Base-by-base conservation (phyloP, 495 filamentous ascomycete species). In the Staphylotrichum tortipilum region DNA sequence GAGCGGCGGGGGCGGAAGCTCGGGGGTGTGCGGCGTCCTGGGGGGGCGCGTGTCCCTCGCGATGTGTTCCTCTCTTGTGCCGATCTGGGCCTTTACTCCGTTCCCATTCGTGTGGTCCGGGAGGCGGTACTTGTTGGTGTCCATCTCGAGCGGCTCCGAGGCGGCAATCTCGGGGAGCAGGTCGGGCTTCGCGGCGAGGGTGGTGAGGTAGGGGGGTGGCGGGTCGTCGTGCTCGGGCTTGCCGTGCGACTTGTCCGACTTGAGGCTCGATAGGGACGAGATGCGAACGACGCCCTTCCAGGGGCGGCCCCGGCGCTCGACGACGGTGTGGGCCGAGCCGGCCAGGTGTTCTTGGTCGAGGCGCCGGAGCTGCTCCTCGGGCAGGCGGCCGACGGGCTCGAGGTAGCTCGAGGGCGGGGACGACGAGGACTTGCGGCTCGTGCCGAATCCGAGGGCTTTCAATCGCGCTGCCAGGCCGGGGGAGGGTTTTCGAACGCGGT, bases 391-490 rank as follows among this genome's bases (percentile, higher is more conserved):
- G 48, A 88, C 73, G 49, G 73, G 59, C 41, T 77, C 75, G 47
- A 66, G 61, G 42, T 60, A 59, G 40, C 60, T 63, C 19, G 61
- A 65, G 15, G 63, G 66, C 47, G 59, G 70, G 49, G 63, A 34
- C 7, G 44, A 57, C 17, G 63, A 49, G 29, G 73, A 69, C 66
- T 71, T 69, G 41, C 65, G 63, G 6, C 60, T 30, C 14, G 73
- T 60, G 49, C 76, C 70, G 64, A 83, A 71, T 59, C 85, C 82
- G 36, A 90, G 68, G 33, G 83, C 74, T 60, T 85, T 87, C 48
- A 90, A 78, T 65, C 86, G 82, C 42, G 84, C 86, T 53, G 85
- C 83, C 18, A 90, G 73, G 19, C 84, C 85, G 35, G 86, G 84
- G 23, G 84, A 87, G 3, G 78, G 78, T 59, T 79, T 80, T 50